Evolutionary conservation across 352 stramenopile genomes (phyloP).

Genomic region (Vaucheria bursata): DNA sequence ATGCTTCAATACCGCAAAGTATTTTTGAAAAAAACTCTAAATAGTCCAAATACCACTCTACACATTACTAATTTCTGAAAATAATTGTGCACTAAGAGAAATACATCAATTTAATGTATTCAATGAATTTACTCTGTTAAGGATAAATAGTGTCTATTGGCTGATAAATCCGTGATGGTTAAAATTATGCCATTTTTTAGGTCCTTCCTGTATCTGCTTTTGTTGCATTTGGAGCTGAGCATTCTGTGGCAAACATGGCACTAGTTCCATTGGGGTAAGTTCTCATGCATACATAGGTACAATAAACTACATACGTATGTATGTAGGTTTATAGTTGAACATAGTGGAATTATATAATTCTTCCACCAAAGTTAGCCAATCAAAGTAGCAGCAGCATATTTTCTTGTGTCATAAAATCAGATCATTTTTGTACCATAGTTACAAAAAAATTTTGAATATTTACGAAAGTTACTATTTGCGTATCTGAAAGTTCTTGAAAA

Average conservation of each 20-base stretch:
- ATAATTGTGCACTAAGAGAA: too few relatives aligned
- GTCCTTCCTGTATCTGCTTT: conserved; percentile 33
- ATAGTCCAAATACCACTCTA: too few relatives aligned
- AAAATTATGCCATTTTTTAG: too few relatives aligned
- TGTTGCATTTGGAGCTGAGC: conserved; percentile 31
- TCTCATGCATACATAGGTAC: neutral
- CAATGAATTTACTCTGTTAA: too few relatives aligned
- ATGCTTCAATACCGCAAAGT: too few relatives aligned
- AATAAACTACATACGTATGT: neutral
- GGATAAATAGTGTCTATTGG: too few relatives aligned
- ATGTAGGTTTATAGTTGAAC: neutral
- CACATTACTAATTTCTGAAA: too few relatives aligned
- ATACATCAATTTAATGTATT: too few relatives aligned
- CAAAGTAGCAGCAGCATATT: neutral
- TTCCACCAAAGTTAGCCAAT: neutral
- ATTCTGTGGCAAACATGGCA: conserved; percentile 23
- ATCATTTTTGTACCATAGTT: neutral
- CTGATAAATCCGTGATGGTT: too few relatives aligned
- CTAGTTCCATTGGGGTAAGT: neutral
- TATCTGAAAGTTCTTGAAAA: neutral
- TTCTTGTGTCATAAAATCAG: neutral
- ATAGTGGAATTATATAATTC: neutral
- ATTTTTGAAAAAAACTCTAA: too few relatives aligned
- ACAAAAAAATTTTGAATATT: neutral
- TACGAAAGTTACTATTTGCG: neutral